Evolutionary conservation across 148 eudicot species (phyloP), one percentile per base, ranked within the genome.

Genomic region (Vaccinium corymbosum): DNA sequence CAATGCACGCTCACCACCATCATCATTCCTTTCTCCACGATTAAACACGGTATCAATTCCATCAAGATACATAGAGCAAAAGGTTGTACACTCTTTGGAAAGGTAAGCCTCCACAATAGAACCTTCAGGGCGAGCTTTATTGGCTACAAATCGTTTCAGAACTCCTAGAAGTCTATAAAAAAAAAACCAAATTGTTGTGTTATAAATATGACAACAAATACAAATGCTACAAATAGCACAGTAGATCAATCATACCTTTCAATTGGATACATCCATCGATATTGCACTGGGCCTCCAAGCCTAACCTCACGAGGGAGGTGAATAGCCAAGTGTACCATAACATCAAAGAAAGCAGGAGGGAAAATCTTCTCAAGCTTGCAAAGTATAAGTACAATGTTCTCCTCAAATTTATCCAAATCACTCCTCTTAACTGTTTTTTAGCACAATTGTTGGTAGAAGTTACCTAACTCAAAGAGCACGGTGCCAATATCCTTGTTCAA

Each of bases 271-370:
- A 83, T 76, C 81, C 57, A 76, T 27, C 85, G 22, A 25, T 25
- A 61, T 12, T 76, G 72, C 29, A 83, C 48, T 20, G 57, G 57
- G 6, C 85, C 81, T 38, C 73, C 81, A 20, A 83, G 73, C 20
- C 22, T 16, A 1, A 38, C 76, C 68, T 83, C 74, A 4, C 17
- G 14, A 5, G n/a, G 81, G 61, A 4, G 77, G 64, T 83, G 81
- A 76, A 83, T 61, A 27, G 74, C 57, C 27, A 83, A 32, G 20
- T 83, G 80, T 22, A 59, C 85, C 85, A 83, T 83, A 20, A 77
- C 81, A 62, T 77, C 32, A 62, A 77, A 83, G 53, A 83, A 76
- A 22, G 70, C 29, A 9, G 70, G 70, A n/a, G 70, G 70, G 12
- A 62, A 62, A 20, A 22, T 62, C 70, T 62, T 62, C n/a, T 62